These are phyloP conservation scores for Cryptosporidium canis DNA, from an alignment of 169 alveolate species.

Conservation along the genomic window DNA sequence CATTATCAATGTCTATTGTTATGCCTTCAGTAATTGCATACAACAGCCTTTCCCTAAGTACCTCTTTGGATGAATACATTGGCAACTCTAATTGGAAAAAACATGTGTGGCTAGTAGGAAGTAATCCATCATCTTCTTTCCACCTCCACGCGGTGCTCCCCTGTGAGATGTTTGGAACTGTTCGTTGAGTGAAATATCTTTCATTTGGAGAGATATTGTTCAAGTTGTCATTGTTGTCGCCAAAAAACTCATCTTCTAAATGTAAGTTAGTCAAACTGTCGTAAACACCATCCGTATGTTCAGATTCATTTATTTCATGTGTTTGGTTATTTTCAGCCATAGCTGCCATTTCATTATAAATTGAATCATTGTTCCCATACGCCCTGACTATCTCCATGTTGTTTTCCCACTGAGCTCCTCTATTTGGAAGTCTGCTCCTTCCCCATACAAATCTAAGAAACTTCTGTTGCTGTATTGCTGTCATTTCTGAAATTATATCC, in stretches of 20 bases:
- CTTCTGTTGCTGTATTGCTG: conserved; percentile 83
- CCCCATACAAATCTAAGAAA: conserved; percentile 92
- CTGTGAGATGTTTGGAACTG: background rate
- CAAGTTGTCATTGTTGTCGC: background rate
- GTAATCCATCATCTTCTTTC: conserved; percentile 52
- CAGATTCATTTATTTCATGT: background rate
- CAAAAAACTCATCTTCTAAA: background rate
- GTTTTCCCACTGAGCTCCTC: conserved; percentile 74
- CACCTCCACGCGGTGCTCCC: background rate
- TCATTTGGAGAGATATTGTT: background rate
- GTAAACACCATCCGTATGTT: background rate
- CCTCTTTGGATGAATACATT: conserved; percentile 83
- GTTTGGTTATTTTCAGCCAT: conserved; percentile 14
- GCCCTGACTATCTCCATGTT: conserved; percentile 74
- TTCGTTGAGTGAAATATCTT: background rate
- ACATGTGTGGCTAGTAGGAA: conserved; percentile 92
- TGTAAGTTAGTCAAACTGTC: background rate
- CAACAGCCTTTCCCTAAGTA: conserved; percentile 82
- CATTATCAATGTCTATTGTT: conserved; percentile 80
- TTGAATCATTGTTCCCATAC: background rate
- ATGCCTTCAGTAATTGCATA: conserved; percentile 87
- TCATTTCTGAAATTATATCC: conserved; percentile 85
- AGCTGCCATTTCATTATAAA: background rate
- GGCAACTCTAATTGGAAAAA: conserved; percentile 91
- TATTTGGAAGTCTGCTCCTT: conserved; percentile 87